Evolutionary conservation across 2,329 filamentous ascomycete species (phyloP), one percentile per base, ranked within the genome.

Genomic region (Aureobasidium subglaciale): DNA sequence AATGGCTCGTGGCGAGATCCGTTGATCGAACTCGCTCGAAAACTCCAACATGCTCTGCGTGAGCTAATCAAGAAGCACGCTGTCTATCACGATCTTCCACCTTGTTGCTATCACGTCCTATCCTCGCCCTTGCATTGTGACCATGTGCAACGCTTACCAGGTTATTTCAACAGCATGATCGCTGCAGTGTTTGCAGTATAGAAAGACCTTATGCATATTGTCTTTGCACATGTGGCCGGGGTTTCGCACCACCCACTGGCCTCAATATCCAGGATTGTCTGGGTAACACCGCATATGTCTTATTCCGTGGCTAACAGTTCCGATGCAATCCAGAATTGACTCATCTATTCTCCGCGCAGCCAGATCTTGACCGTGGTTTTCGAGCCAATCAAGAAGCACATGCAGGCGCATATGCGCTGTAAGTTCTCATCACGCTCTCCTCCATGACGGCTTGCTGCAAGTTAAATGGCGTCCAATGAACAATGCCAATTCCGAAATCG

Each of bases 101-200:
- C n/a, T n/a, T n/a, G n/a, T n/a, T n/a, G n/a, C n/a, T n/a, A n/a
- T n/a, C n/a, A n/a, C n/a, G n/a, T n/a, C n/a, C n/a, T n/a, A n/a
- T n/a, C n/a, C n/a, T n/a, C 13, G n/a, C 18, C 35, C 48, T 52
- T 52, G 48, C 48, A 41, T 52, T 41, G 48, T 54, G 50, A 54
- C 27, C 37, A 54, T 54, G 37, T 54, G 50, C 38, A 25, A 54
- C 34, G 35, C 35, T 53, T 30, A 53, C 48, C 48, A 53, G 48
- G 18, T 53, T 41, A 15, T 30, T 13, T 16, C 48, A 16, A 48
- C 40, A 46, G 42, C 53, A 41, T 55, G 41, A 48, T 38, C 16
- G 32, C 29, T 56, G 54, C 54, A 49, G 34, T 41, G n/a, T 40
- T 56, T 49, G 50, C 50, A 34, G 27, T 42, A 35, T n/a, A 41